Evolutionary conservation across 768 basidiomycete genomes (phyloP), one percentile per base, ranked within the genome.

Genomic region (Paxillus ammoniavirescens): DNA sequence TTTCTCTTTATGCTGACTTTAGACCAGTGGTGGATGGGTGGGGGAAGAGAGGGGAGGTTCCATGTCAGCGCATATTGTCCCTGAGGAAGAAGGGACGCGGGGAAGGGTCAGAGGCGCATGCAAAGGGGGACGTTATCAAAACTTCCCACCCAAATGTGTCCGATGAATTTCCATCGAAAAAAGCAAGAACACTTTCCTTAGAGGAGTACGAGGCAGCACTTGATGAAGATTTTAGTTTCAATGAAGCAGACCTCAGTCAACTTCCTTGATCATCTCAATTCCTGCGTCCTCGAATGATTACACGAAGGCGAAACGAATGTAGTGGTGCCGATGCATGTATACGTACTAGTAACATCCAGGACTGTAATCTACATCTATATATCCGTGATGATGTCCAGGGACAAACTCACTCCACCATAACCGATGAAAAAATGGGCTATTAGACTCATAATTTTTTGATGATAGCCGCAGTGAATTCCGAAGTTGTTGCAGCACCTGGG

Each of bases 401-500:
- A 42, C 40, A 40, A 36, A 45, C 44, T 36, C 42, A 41, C 40
- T 43, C 35, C 23, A 47, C 28, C 30, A 13, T 23, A 17, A 12
- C 9, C 36, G 13, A 41, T 26, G 6, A 10, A 56, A 44, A 46
- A 44, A 55, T 14, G 21, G n/a, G 44, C 17, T 36, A 37, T 30
- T 4, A 15, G 50, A 36, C 54, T 70, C 72, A 83, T 63, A 92
- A 75, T 70, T 86, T 87, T 73, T 88, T 82, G 75, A 98, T 93
- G 68, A 99, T 81, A 42, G 90, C 95, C 45, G 86, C 77, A 37
- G 97, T 99, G 76, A 99, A 93, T 65, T 98, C 96, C 28, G 91
- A 92, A 53, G 96, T 99, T 28, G 89, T 91, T 42, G 92, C 83
- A 57, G 87, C 84, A 52, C 94, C 92, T 91, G 55, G 10, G 21